phyloP scores from a whole-genome alignment of 768 basidiomycete genomes.

The Lyophyllum atratum region DNA sequence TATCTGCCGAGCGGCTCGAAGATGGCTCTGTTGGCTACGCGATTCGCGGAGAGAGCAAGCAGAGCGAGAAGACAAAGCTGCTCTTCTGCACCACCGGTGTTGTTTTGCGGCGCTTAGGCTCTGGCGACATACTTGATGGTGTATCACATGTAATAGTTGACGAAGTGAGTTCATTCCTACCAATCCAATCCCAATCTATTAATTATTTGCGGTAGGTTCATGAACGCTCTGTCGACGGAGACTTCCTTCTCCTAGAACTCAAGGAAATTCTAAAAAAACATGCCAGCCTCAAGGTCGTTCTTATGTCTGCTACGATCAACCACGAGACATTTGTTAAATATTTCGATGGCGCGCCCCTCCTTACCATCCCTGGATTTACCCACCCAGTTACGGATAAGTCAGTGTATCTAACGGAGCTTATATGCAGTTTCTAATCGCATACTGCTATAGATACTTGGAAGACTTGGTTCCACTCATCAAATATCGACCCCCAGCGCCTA shows the following conservation, averaged over 20 bases:
- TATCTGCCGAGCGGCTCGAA: constrained; percentile 76
- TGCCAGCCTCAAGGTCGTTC: constrained; percentile 69
- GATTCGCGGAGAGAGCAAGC: constrained; percentile 84
- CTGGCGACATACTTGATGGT: constrained; percentile 66
- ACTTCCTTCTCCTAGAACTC: constrained; percentile 84
- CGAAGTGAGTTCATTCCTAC: constrained; percentile 53
- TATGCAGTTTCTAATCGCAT: not conserved
- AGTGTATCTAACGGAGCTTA: constrained; percentile 20
- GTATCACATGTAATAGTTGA: constrained; percentile 89
- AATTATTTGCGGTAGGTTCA: constrained; percentile 61
- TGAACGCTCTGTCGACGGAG: constrained; percentile 89
- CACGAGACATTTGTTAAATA: constrained; percentile 83
- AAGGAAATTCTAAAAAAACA: constrained; percentile 71
- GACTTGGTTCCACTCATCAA: constrained; percentile 63
- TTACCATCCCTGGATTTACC: constrained; percentile 83
- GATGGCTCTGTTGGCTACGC: constrained; percentile 86
- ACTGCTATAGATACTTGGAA: constrained; percentile 69
- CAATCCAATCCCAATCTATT: not conserved
- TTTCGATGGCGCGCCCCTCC: constrained; percentile 77
- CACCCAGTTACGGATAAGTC: constrained; percentile 78
- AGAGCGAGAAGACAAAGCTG: constrained; percentile 65
- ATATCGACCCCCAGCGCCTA: constrained; percentile 49
- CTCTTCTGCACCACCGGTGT: constrained; percentile 95
- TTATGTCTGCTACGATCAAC: constrained; percentile 97
- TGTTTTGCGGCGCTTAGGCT: constrained; percentile 76